Conservation (phyloP, 139 green algal species). For the Trebouxia sp. region DNA sequence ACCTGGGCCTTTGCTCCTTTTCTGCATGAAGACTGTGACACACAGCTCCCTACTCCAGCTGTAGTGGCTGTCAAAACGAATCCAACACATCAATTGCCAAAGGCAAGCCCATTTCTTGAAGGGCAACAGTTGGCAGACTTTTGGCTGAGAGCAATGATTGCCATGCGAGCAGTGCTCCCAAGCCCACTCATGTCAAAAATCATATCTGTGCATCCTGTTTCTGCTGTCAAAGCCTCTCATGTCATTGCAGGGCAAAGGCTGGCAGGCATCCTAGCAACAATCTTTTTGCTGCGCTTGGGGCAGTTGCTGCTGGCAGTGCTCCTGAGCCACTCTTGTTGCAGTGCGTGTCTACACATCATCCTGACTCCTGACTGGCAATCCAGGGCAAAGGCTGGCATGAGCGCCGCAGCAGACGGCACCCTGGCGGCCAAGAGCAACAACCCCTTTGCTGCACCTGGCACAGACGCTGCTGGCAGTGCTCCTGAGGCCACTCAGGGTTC, state of each 20-base stretch:
- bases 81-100: too few species aligned
- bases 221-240: background rate
- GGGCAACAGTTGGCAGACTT: too few species aligned
- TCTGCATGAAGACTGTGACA: too few species aligned
- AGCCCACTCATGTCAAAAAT: too few species aligned
- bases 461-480: background rate
- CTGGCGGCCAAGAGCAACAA: constrained; percentile 21
- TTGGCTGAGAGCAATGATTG: too few species aligned
- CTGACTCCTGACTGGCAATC: background rate
- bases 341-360: background rate
- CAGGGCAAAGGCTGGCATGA: background rate
- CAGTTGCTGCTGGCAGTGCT: background rate
- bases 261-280: background rate
- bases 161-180: too few species aligned
- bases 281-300: background rate
- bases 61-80: too few species aligned
- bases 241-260: background rate
- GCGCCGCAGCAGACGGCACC: background rate
- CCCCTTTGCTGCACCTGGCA: background rate
- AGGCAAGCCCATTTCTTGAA: too few species aligned
- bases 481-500: background rate
- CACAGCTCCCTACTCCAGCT: too few species aligned
- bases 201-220: too few species aligned
- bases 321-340: background rate
- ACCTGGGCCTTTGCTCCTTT: too few species aligned